Evolutionary conservation across 495 filamentous ascomycete species (phyloP), one percentile per base, ranked within the genome.

Genomic region (Penicillium soppii): DNA sequence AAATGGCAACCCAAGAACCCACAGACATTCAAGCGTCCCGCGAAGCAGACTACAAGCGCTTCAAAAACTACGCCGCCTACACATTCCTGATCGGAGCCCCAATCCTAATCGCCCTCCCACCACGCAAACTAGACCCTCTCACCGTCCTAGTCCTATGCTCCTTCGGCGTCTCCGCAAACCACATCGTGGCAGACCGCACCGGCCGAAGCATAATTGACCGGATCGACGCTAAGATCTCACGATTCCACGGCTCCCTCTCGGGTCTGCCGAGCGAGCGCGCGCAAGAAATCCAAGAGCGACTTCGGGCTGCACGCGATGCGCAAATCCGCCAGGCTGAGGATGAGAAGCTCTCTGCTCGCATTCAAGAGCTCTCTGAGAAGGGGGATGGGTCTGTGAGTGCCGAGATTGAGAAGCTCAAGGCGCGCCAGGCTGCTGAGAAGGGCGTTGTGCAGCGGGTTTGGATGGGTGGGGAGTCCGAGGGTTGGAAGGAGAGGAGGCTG

Each of bases 401-500:
- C 53, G 74, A 71, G 40, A 33, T 70, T 47, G 68, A 82, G 57
- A 65, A 67, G 61, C 67, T 69, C 59, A 61, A 62, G 64, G 65
- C 72, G 36, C 45, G 68, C 29, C 63, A 67, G 57, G 22, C 26
- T 39, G 62, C 70, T 40, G 71, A 69, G 44, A 61, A 65, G 57
- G 70, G 69, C 41, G 68, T 80, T 50, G 50, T 79, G 61, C 58
- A 79, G 62, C 74, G 70, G 63, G 44, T 89, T 38, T 88, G 85
- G 85, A 83, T 86, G 71, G 86, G 81, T 7, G 75, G 78, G 46
- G 82, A 85, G 67, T 66, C 60, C 37, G 74, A 77, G 36, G 83
- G 80, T 42, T 94, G 90, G 90, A 86, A 86, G 77, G 80, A 82
- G 69, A 79, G 78, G 75, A 69, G 90, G 60, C 57, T 89, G 54